A percentile compares a stretch with the other conserved stretches of the same genome.
Conservation (phyloP, 768 basidiomycete genomes). For the Mycena olivaceomarginata region DNA sequence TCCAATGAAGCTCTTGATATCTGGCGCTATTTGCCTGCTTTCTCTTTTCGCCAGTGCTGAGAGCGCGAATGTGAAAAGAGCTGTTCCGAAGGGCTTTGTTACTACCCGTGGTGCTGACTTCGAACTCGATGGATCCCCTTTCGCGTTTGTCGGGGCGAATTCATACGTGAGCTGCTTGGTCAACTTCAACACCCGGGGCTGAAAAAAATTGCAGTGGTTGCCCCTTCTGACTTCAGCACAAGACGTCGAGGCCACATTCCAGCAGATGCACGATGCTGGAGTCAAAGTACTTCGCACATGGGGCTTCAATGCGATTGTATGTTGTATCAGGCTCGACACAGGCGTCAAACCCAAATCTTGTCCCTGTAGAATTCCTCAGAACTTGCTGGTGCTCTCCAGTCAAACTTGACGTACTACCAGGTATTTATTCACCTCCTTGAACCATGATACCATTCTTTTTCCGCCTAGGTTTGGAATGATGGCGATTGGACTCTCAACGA, state of each 20-base stretch:
- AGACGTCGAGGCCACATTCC: constrained; percentile 71
- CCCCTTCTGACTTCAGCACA: constrained; percentile 66
- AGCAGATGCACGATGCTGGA: constrained; percentile 67
- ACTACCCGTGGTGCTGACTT: constrained; percentile 64
- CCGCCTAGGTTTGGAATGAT: constrained; percentile 69
- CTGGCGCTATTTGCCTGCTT: constrained; percentile 11
- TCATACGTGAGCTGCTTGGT: constrained; percentile 63
- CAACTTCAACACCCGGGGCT: not conserved
- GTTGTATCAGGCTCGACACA: not conserved
- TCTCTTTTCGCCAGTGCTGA: not conserved
- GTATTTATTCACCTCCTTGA: constrained; percentile 36
- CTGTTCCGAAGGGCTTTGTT: constrained; percentile 63
- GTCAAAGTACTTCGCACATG: constrained; percentile 74
- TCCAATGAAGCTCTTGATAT: constrained; percentile 33
- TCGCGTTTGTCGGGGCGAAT: constrained; percentile 74
- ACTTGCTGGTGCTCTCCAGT: constrained; percentile 62
- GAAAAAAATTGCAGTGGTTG: constrained; percentile 64
- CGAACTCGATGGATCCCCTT: constrained; percentile 70
- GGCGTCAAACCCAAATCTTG: constrained; percentile 54
- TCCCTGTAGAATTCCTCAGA: constrained; percentile 64
- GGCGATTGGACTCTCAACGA: constrained; percentile 70
- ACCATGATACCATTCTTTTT: not conserved
- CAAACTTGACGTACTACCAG: constrained; percentile 71
- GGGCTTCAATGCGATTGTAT: constrained; percentile 56
- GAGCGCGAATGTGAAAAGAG: constrained; percentile 4